Percentiles rank a stretch among this genome's conserved stretches.
Evolutionary conservation across 176 grass and related monocot genomes (phyloP).

Genomic region (Oryza officinalis): DNA sequence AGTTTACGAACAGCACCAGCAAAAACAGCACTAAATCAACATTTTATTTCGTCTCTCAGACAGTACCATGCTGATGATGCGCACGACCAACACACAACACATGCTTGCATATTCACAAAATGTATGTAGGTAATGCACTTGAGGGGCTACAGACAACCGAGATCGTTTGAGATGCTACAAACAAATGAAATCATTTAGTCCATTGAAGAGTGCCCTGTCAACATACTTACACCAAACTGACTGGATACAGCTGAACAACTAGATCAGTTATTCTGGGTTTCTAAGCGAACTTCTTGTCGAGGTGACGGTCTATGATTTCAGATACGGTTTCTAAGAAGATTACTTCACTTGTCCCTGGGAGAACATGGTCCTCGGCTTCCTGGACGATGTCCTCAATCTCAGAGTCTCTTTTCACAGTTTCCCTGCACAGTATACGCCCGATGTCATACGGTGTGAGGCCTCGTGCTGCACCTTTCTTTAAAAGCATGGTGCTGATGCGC

Average conservation of each 20-base stretch:
- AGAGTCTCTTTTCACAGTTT: slow-evolving; percentile 68
- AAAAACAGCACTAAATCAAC: not conserved
- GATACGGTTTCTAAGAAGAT: slow-evolving; percentile 62
- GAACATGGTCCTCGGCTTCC: slow-evolving; percentile 68
- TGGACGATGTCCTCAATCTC: slow-evolving; percentile 67
- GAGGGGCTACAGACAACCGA: slow-evolving; percentile 27
- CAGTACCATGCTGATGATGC: not conserved
- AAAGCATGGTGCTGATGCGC: slow-evolving; percentile 70
- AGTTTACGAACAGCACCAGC: not conserved
- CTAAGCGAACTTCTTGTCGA: slow-evolving; percentile 46
- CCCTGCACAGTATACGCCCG: slow-evolving; percentile 79
- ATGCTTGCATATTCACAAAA: slow-evolving; percentile 29
- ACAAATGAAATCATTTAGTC: slow-evolving; percentile 61
- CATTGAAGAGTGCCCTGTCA: slow-evolving; percentile 38
- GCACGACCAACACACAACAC: not conserved
- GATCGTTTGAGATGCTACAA: slow-evolving; percentile 40
- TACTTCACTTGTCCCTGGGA: slow-evolving; percentile 56
- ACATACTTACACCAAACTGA: slow-evolving; percentile 51
- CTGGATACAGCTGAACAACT: slow-evolving; percentile 56
- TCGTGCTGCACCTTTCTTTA: slow-evolving; percentile 66
- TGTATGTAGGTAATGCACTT: slow-evolving; percentile 16
- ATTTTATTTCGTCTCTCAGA: not conserved
- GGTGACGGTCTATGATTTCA: slow-evolving; percentile 68
- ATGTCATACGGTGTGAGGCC: slow-evolving; percentile 74
- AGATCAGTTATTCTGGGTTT: slow-evolving; percentile 50